Conservation (phyloP, 2,329 filamentous ascomycete genomes). For the Penicillium sp. region DNA sequence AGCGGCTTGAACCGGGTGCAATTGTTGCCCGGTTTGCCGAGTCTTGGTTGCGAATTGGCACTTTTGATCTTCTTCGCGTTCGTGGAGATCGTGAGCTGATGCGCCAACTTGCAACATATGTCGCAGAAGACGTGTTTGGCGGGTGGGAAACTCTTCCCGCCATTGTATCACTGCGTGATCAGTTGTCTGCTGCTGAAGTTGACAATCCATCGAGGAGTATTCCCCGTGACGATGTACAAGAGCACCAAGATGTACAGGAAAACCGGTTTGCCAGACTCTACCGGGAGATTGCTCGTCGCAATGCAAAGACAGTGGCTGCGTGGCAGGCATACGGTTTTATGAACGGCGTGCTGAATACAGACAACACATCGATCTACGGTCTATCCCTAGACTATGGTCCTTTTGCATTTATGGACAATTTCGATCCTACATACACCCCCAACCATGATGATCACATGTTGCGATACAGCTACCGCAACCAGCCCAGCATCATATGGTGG, state of each 20-base stretch:
- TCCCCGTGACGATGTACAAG: conserved; percentile 63
- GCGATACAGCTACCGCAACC: conserved; percentile 89
- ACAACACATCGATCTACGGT: conserved; percentile 91
- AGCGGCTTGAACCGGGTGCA: conserved; percentile 83
- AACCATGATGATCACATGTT: conserved; percentile 92
- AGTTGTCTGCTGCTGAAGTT: conserved; percentile 38
- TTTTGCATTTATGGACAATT: conserved; percentile 97
- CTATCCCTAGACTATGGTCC: conserved; percentile 93
- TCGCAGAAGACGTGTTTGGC: conserved; percentile 82
- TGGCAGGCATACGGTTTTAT: conserved; percentile 99
- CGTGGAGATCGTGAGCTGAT: conserved; percentile 77
- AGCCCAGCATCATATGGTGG: conserved; percentile 98
- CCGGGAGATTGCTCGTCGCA: conserved; percentile 80
- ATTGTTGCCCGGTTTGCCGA: conserved; percentile 92
- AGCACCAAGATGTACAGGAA: conserved; percentile 67
- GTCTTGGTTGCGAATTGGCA: conserved; percentile 90
- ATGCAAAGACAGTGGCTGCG: conserved; percentile 82
- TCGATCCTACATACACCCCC: conserved; percentile 90
- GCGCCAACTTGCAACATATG: conserved; percentile 74
- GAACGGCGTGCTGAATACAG: conserved; percentile 96
- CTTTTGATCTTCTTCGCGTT: conserved; percentile 86
- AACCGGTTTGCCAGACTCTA: conserved; percentile 89
- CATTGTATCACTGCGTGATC: conserved; percentile 48
- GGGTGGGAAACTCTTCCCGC: conserved; percentile 84
- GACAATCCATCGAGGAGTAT: conserved; percentile 57